Evolutionary conservation across 352 stramenopile species (phyloP).

Genomic region (Globisporangium paddicum): DNA sequence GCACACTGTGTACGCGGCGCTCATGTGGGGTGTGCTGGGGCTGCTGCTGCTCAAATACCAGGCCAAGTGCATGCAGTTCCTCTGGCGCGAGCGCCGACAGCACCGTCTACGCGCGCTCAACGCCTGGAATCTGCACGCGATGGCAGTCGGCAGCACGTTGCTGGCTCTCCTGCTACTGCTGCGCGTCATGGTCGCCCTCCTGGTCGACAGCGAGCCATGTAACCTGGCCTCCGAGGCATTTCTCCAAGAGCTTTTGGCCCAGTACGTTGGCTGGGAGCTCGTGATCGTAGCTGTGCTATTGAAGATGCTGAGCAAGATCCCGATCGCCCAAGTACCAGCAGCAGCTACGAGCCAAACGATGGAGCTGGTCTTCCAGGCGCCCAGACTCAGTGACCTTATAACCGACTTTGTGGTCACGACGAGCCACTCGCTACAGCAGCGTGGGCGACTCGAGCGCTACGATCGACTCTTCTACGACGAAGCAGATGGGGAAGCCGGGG

Average conservation of each 20-base stretch:
- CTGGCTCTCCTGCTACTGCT: conserved; percentile 4
- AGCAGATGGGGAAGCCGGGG: background rate
- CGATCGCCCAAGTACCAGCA: background rate
- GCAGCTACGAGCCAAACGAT: background rate
- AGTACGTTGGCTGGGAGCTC: conserved; percentile 12
- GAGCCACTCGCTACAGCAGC: conserved; percentile 10
- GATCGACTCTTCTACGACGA: conserved; percentile 11
- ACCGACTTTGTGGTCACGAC: conserved; percentile 10
- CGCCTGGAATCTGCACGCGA: conserved; percentile 1
- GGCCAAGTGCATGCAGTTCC: conserved; percentile 11
- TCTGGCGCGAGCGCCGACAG: conserved; percentile 9
- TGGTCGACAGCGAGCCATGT: background rate
- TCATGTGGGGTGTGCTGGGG: conserved; percentile 9
- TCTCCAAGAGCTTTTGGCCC: background rate
- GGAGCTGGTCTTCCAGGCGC: conserved; percentile 2
- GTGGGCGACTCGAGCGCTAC: conserved; percentile 9
- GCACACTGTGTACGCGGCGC: background rate
- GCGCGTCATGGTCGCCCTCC: background rate
- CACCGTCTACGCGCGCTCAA: conserved; percentile 7
- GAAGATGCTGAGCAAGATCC: conserved; percentile 9
- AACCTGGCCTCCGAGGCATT: background rate
- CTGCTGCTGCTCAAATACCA: conserved; percentile 17
- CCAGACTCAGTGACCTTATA: conserved; percentile 8
- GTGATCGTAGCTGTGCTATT: background rate
- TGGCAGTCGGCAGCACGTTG: conserved; percentile 8